These are phyloP conservation scores for Allium fistulosum DNA, from an alignment of 106 monocot genomes.

Conservation along the genomic window DNA sequence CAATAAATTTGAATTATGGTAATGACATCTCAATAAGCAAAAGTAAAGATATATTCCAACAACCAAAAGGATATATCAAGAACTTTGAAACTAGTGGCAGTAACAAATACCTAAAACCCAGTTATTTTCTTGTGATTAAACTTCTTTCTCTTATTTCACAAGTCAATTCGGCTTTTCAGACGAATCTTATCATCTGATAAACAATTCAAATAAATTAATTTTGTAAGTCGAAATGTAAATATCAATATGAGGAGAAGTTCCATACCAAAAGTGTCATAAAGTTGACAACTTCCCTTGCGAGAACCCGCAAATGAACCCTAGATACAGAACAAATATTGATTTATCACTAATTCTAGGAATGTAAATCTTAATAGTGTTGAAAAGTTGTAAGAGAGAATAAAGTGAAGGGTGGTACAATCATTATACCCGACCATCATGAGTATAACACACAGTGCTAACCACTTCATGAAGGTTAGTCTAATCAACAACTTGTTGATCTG, in stretches of 20 bases:
- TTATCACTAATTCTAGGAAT: too few species aligned
- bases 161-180: constrained; percentile 50
- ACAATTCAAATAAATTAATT: background rate
- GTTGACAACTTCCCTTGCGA: constrained; percentile 65
- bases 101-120: constrained; percentile 70
- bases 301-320: constrained; percentile 78
- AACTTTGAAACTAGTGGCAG: background rate
- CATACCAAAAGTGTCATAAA: constrained; percentile 69
- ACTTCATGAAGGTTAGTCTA: constrained; percentile 96
- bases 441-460: constrained; percentile 90
- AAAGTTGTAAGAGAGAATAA: too few species aligned
- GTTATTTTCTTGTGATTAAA: constrained; percentile 82
- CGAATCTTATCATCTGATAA: constrained; percentile 72
- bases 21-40: too few species aligned
- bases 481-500: constrained; percentile 72
- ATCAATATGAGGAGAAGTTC: background rate
- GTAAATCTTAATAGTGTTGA: too few species aligned
- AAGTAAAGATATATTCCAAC: too few species aligned
- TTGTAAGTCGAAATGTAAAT: background rate
- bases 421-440: constrained; percentile 83
- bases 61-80: too few species aligned
- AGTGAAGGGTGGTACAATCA: background rate
- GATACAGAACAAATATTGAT: constrained; percentile 4
- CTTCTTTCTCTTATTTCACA: constrained; percentile 76
- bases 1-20: too few species aligned